These are phyloP conservation scores for Bipolaris gigantea DNA, from an alignment of 2,329 filamentous ascomycete species.

Conservation along the genomic window DNA sequence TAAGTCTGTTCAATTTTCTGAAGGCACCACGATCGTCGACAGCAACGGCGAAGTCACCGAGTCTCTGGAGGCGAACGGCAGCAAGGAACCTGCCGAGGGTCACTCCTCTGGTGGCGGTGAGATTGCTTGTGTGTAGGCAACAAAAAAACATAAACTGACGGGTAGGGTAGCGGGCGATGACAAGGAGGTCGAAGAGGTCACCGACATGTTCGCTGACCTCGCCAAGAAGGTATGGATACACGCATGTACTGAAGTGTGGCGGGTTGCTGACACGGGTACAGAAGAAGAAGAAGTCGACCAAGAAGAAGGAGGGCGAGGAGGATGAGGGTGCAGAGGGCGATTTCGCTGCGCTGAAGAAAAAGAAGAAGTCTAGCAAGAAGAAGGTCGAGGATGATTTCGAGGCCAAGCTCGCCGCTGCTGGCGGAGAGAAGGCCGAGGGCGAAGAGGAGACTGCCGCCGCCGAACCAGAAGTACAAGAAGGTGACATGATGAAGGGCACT, in stretches of 20 bases:
- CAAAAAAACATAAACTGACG: constrained; percentile 22
- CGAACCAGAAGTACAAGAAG: constrained; percentile 59
- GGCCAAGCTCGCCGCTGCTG: constrained; percentile 64
- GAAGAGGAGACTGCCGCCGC: constrained; percentile 53
- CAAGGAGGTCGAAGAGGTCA: constrained; percentile 65
- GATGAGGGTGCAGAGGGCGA: constrained; percentile 57
- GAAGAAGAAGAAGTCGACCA: constrained; percentile 67
- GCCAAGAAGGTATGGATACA: constrained; percentile 61
- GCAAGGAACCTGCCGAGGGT: constrained; percentile 79
- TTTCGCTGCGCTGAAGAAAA: constrained; percentile 74
- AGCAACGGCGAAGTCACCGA: constrained; percentile 83
- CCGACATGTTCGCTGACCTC: constrained; percentile 63
- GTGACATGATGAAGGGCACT: constrained; percentile 83
- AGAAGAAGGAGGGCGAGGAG: constrained; percentile 60
- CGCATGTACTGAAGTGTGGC: background rate
- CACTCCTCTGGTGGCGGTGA: constrained; percentile 53
- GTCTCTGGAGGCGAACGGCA: constrained; percentile 69
- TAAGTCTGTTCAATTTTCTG: constrained; percentile 93
- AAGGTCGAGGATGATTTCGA: constrained; percentile 65
- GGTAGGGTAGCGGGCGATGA: constrained; percentile 46
- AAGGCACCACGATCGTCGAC: constrained; percentile 85
- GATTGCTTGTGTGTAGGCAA: constrained; percentile 12
- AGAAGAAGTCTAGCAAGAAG: constrained; percentile 77
- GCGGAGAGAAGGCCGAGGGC: constrained; percentile 55
- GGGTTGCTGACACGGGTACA: constrained; percentile 13